phyloP scores from a whole-genome alignment of 1,284 basidiomycete genomes.

The Austroboletus sp. region DNA sequence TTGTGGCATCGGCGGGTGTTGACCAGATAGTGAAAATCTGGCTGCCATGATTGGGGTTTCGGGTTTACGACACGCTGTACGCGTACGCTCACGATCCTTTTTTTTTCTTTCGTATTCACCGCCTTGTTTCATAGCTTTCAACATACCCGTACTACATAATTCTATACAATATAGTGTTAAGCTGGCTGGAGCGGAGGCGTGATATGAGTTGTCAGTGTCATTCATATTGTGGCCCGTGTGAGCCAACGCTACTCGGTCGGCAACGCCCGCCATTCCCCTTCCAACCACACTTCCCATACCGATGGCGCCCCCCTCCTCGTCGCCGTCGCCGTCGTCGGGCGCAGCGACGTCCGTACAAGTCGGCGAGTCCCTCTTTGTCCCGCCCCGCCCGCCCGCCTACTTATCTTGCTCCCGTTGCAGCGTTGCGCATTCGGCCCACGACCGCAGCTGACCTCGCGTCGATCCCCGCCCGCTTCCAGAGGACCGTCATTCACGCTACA shows the following conservation, averaged over 20 bases:
- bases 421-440: slow-evolving; percentile 87
- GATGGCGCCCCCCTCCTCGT: slow-evolving; percentile 60
- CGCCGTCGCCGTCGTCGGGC: slow-evolving; percentile 40
- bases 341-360: slow-evolving; percentile 81
- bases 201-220: too few relatives aligned
- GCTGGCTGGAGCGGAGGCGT: too few relatives aligned
- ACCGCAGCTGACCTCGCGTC: slow-evolving; percentile 74
- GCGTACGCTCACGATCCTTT: slow-evolving; percentile 29
- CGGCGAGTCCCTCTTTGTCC: slow-evolving; percentile 45
- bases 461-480: slow-evolving; percentile 91
- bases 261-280: slow-evolving; percentile 28
- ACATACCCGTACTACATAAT: slow-evolving; percentile 36
- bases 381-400: not conserved
- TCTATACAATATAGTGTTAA: slow-evolving; percentile 4
- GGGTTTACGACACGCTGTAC: slow-evolving; percentile 24
- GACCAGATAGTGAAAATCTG: slow-evolving; percentile 67
- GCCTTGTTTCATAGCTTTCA: slow-evolving; percentile 15
- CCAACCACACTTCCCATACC: slow-evolving; percentile 25
- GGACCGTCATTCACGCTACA: slow-evolving; percentile 74
- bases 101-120: not conserved
- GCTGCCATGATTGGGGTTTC: slow-evolving; percentile 40
- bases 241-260: slow-evolving; percentile 22
- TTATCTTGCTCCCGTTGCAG: slow-evolving; percentile 38
- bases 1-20: slow-evolving; percentile 74
- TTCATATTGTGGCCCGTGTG: slow-evolving; percentile 17